Base-by-base conservation (phyloP, 2,329 filamentous ascomycete species). In the Chaetothyriales sp. region DNA sequence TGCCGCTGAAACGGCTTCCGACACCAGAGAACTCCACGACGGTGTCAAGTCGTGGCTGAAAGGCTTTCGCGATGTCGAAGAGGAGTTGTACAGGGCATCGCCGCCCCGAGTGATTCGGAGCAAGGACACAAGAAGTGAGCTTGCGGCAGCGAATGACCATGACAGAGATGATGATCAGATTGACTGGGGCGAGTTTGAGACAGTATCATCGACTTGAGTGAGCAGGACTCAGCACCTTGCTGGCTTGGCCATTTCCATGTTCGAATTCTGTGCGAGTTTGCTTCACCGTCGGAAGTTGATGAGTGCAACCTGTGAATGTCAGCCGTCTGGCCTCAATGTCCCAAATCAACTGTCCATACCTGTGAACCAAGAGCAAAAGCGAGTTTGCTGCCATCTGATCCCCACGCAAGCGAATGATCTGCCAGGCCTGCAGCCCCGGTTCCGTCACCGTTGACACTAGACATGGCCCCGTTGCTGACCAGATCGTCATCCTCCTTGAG, bases 371-470 rank as follows among this genome's bases (percentile, higher is more conserved):
- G 66, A 22, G 70, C 71, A 58, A 74, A 73, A 1, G 70, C 72
- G 51, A 78, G 64, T 57, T 69, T 73, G 58, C 72, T 72, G n/a
- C 74, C 73, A 60, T 76, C 71, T 10, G 65, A 66, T 60, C 75
- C 74, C 75, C 75, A 78, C 26, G 67, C 68, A 48, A 78, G 62
- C 25, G 66, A 65, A 46, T 70, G 64, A 54, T 70, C 65, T 8
- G 55, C 54, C 18, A 61, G 53, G 8, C 59, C 50, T 12, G 59
- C 58, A 51, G 57, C 20, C 32, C 32, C 32, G 12, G 32, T 15
- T 15, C 32, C 32, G 61, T 58, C 57, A 18, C 56, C 66, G 53
- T 69, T 67, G 18, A 68, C 58, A 43, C 67, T 68, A 50, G 58
- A 59, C 10, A 49, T 32, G 26, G 67, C 66, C 8, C 58, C 57